These are phyloP conservation scores for Nannochloropsis granulata DNA, from an alignment of 108 stramenopile genomes.

Conservation along the genomic window DNA sequence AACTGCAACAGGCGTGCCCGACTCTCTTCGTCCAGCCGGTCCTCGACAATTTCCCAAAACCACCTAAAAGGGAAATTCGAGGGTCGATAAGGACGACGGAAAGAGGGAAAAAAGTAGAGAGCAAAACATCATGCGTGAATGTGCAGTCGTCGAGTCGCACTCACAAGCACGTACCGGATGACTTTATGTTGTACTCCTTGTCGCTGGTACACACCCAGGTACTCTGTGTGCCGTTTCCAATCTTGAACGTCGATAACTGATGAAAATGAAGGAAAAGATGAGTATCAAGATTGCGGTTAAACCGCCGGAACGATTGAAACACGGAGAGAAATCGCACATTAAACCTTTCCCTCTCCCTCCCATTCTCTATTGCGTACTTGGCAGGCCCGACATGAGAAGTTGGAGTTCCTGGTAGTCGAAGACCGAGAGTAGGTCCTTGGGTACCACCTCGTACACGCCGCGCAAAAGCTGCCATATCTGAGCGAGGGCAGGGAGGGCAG, in stretches of 20 bases:
- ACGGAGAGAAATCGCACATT: too few relatives aligned
- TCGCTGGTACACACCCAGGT: background rate
- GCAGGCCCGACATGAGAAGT: conserved; percentile 5
- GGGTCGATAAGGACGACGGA: background rate
- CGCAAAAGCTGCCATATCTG: conserved; percentile 34
- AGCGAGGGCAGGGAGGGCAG: background rate
- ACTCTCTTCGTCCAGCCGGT: background rate
- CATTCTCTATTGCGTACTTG: background rate
- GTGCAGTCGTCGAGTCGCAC: too few relatives aligned
- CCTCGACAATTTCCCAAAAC: conserved; percentile 15
- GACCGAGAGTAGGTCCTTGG: background rate
- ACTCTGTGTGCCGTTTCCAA: conserved; percentile 9
- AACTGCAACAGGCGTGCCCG: conserved; percentile 5
- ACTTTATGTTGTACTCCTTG: background rate
- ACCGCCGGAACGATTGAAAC: too few relatives aligned
- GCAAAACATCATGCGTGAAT: too few relatives aligned
- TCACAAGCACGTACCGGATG: background rate
- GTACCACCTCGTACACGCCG: conserved; percentile 71
- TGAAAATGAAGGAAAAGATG: background rate
- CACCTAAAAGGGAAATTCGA: background rate
- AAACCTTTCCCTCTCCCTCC: background rate
- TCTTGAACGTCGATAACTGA: conserved; percentile 9
- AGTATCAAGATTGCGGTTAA: background rate
- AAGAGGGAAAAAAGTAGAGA: background rate
- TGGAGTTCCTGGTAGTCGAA: conserved; percentile 17